These are phyloP conservation scores for Elaphomyces granulatus DNA, from an alignment of 495 filamentous ascomycete genomes.

Conservation along the genomic window DNA sequence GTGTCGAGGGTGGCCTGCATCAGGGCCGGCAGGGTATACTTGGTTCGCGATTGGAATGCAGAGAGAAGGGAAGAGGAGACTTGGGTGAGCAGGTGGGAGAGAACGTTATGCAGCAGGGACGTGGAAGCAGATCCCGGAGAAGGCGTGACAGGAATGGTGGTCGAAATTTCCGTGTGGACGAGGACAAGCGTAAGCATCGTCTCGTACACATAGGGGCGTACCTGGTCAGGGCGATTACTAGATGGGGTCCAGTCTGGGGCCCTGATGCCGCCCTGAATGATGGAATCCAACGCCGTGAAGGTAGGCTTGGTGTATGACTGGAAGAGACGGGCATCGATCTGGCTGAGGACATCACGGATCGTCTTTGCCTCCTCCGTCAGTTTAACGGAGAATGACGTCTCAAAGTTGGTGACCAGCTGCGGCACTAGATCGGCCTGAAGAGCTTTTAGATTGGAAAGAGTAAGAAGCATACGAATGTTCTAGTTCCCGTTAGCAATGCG, in stretches of 20 bases:
- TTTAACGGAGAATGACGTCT: conserved; percentile 76
- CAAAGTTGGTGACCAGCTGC: conserved; percentile 71
- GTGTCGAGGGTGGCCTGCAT: conserved; percentile 97
- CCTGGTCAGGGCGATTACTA: conserved; percentile 51
- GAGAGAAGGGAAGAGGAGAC: conserved; percentile 54
- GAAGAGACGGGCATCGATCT: conserved; percentile 84
- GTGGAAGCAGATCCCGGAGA: conserved; percentile 14
- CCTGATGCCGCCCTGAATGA: conserved; percentile 56
- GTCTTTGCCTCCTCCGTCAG: conserved; percentile 83
- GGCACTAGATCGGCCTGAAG: conserved; percentile 67
- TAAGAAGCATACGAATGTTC: conserved; percentile 87
- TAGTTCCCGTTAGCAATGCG: conserved; percentile 23
- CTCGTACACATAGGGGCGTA: conserved; percentile 77
- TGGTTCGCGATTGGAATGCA: conserved; percentile 49
- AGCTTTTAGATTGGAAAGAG: conserved; percentile 73
- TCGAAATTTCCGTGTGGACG: conserved; percentile 82
- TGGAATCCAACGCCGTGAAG: conserved; percentile 42
- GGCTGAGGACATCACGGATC: conserved; percentile 71
- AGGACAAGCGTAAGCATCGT: conserved; percentile 69
- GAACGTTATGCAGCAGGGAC: conserved; percentile 51
- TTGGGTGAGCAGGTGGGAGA: conserved; percentile 69
- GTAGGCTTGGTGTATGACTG: conserved; percentile 73
- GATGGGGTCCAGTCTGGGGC: conserved; percentile 55
- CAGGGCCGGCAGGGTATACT: conserved; percentile 61
- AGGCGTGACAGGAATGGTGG: conserved; percentile 41